Conservation (phyloP, 2,329 filamentous ascomycete species). For the Alternaria ventricosa region DNA sequence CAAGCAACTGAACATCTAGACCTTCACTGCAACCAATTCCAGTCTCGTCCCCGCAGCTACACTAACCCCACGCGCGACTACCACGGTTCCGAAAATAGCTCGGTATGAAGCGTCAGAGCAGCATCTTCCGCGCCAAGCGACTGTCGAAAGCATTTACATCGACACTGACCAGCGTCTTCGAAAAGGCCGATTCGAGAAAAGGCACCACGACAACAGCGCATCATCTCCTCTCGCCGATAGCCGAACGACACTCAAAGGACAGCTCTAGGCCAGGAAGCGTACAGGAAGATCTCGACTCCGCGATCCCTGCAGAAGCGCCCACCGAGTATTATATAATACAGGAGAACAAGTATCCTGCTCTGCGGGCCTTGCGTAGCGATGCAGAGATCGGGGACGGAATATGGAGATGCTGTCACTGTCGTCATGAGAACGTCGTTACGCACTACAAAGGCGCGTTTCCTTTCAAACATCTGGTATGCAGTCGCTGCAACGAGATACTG, state of each 20-base stretch:
- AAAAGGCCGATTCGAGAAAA: conserved; percentile 4
- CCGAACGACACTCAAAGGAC: not conserved
- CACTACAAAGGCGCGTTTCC: conserved; percentile 18
- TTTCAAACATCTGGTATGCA: conserved; percentile 19
- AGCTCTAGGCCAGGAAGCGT: not conserved
- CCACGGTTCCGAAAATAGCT: not conserved
- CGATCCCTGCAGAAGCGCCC: conserved; percentile 9
- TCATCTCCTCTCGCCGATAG: not conserved
- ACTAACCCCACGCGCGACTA: not conserved
- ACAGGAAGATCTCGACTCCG: conserved; percentile 11
- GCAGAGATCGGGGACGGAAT: conserved; percentile 22
- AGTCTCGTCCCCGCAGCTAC: not conserved
- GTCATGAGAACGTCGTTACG: conserved; percentile 19
- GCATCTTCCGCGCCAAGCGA: conserved; percentile 4
- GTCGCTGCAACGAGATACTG: conserved; percentile 7
- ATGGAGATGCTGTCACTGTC: conserved; percentile 23
- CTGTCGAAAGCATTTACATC: conserved; percentile 8
- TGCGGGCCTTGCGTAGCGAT: conserved; percentile 18
- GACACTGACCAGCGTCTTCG: conserved; percentile 8
- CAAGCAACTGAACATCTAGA: not conserved
- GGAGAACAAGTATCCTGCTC: conserved; percentile 16
- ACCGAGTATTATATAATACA: conserved; percentile 16
- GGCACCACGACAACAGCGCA: not conserved
- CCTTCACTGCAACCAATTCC: not conserved
- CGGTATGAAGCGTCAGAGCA: conserved; percentile 6